These are phyloP conservation scores for Liriodendron chinense DNA, from an alignment of 164 flowering plant genomes.

Conservation along the genomic window DNA sequence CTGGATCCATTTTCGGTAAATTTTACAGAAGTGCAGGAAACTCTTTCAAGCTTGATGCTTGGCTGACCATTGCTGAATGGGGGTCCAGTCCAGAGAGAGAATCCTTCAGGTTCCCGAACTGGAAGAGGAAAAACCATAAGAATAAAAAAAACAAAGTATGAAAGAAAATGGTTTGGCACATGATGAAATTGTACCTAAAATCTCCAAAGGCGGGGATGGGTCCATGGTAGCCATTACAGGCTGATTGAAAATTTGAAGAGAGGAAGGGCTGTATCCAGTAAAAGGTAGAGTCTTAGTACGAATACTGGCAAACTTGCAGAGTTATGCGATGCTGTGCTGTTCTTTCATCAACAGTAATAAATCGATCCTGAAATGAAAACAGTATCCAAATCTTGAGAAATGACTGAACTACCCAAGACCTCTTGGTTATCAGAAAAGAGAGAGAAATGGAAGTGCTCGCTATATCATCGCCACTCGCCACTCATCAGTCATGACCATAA, in stretches of 20 bases:
- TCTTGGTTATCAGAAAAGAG: background rate
- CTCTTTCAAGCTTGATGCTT: constrained; percentile 47
- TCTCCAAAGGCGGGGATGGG: constrained; percentile 45
- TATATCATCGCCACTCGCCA: background rate
- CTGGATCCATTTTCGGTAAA: constrained; percentile 80
- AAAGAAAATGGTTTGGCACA: background rate
- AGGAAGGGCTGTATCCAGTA: background rate
- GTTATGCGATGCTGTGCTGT: background rate
- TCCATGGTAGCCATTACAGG: constrained; percentile 22
- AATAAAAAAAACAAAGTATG: background rate
- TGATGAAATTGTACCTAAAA: constrained; percentile 39
- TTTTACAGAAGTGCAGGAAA: constrained; percentile 53
- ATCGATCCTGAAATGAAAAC: background rate
- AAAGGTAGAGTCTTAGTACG: background rate
- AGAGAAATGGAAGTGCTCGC: background rate
- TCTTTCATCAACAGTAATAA: background rate
- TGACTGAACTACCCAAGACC: background rate
- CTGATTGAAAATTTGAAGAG: background rate
- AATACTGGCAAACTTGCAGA: background rate
- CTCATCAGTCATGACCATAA: background rate
- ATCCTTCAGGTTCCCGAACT: constrained; percentile 83
- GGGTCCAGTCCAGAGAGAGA: constrained; percentile 78
- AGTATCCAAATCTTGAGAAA: background rate
- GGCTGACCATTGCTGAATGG: constrained; percentile 76
- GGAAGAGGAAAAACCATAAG: background rate